Evolutionary conservation across 306 rosid genomes (phyloP).

Genomic region (Acacia confusa): DNA sequence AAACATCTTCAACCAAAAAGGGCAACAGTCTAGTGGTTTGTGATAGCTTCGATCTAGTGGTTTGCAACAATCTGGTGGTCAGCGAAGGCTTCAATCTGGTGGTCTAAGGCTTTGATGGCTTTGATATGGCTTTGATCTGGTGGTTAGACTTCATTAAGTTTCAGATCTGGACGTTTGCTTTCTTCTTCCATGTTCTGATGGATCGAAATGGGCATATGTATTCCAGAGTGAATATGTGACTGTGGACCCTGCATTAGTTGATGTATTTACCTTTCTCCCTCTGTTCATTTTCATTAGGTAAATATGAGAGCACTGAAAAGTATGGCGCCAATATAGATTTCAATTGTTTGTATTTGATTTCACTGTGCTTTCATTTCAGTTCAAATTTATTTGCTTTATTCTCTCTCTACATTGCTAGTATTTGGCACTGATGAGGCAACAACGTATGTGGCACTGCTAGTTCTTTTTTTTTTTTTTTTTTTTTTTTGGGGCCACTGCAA

Average conservation of each 20-base stretch:
- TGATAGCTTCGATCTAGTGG: too few species aligned
- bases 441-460: too few species aligned
- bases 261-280: constrained; percentile 48
- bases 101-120: too few species aligned
- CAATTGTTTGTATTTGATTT: not conserved
- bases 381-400: constrained; percentile 9
- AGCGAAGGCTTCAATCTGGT: too few species aligned
- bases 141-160: too few species aligned
- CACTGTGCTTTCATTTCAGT: not conserved
- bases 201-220: constrained; percentile 66
- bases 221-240: constrained; percentile 92
- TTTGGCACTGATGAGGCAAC: constrained; percentile 99
- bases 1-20: too few species aligned
- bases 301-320: not conserved
- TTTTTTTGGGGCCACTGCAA: not conserved
- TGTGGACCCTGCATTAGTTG: constrained; percentile 62
- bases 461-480: too few species aligned
- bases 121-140: too few species aligned
- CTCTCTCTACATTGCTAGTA: constrained; percentile 42
- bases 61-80: too few species aligned
- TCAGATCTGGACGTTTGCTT: too few species aligned
- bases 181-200: not conserved
- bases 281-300: constrained; percentile 1
- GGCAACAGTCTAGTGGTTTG: too few species aligned
- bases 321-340: not conserved